Conservation (phyloP, 176 grass and related monocot species). For the Zea luxurians region DNA sequence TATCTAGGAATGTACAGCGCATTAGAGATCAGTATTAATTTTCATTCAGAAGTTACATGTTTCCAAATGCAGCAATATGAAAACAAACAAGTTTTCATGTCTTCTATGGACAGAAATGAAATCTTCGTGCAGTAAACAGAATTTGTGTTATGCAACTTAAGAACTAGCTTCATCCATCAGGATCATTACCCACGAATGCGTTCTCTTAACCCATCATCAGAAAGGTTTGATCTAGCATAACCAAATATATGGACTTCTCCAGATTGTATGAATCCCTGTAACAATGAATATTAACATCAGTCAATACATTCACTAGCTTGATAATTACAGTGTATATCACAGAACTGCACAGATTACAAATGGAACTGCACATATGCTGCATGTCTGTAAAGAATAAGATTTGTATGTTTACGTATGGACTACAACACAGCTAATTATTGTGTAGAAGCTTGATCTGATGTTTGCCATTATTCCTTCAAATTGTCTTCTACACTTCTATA, state of each 20-base stretch:
- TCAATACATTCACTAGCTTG: constrained; percentile 3
- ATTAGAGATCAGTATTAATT: constrained; percentile 29
- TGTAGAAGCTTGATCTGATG: constrained; percentile 26
- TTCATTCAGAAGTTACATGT: constrained; percentile 14
- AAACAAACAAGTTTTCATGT: constrained; percentile 6
- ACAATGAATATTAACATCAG: constrained; percentile 26
- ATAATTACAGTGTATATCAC: constrained; percentile 5
- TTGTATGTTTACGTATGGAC: constrained; percentile 1
- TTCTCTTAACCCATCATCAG: constrained; percentile 82
- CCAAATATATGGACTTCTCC: constrained; percentile 91
- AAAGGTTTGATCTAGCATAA: constrained; percentile 90
- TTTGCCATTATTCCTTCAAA: constrained; percentile 26
- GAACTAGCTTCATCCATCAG: constrained; percentile 27
- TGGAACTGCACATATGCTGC: background rate
- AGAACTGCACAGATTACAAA: background rate
- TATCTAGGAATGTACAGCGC: constrained; percentile 20
- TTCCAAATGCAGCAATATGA: constrained; percentile 19
- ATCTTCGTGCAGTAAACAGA: background rate
- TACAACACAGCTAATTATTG: constrained; percentile 3
- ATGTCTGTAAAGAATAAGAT: constrained; percentile 15
- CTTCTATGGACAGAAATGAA: constrained; percentile 19
- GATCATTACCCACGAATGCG: constrained; percentile 74
- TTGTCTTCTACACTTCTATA: constrained; percentile 20
- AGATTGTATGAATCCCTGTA: constrained; percentile 77
- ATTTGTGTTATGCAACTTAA: constrained; percentile 18